Evolutionary conservation across 2,329 filamentous ascomycete genomes (phyloP).

Genomic region (Aspergillus aculeatinus): DNA sequence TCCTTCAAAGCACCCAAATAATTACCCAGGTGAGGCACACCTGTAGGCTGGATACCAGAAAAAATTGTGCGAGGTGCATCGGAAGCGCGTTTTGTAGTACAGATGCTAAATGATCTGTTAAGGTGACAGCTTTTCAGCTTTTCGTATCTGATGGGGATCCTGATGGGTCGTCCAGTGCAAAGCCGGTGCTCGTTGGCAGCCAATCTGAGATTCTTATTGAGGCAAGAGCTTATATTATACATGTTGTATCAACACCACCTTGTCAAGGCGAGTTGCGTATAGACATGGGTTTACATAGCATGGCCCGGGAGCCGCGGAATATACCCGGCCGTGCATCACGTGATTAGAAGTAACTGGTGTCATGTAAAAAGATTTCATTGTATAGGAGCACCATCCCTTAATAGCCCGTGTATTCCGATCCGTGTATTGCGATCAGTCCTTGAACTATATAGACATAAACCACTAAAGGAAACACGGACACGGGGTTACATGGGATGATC

Average conservation of each 20-base stretch:
- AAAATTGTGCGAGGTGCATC: slow-evolving; percentile 61
- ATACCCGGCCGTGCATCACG: background rate
- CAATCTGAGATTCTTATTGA: background rate
- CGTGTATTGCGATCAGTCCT: too few species aligned
- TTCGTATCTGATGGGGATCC: background rate
- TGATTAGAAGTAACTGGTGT: background rate
- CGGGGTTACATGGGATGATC: too few species aligned
- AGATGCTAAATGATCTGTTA: slow-evolving; percentile 16
- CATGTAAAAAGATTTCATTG: too few species aligned
- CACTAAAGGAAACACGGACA: too few species aligned
- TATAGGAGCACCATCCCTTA: too few species aligned
- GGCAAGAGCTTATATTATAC: background rate
- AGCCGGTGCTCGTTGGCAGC: background rate
- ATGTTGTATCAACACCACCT: background rate
- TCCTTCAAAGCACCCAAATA: slow-evolving; percentile 85
- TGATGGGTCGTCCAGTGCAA: background rate
- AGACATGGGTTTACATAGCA: background rate
- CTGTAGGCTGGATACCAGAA: slow-evolving; percentile 96
- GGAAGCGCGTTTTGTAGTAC: slow-evolving; percentile 7
- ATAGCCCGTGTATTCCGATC: too few species aligned
- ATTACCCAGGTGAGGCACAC: slow-evolving; percentile 90
- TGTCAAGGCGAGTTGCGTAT: background rate
- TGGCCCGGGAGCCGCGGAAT: background rate
- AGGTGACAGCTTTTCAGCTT: background rate
- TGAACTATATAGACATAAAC: too few species aligned